Percentiles rank a stretch among this genome's conserved stretches.
These are phyloP conservation scores for Phylloporus arenicola DNA, from an alignment of 768 basidiomycete species.

Conservation along the genomic window DNA sequence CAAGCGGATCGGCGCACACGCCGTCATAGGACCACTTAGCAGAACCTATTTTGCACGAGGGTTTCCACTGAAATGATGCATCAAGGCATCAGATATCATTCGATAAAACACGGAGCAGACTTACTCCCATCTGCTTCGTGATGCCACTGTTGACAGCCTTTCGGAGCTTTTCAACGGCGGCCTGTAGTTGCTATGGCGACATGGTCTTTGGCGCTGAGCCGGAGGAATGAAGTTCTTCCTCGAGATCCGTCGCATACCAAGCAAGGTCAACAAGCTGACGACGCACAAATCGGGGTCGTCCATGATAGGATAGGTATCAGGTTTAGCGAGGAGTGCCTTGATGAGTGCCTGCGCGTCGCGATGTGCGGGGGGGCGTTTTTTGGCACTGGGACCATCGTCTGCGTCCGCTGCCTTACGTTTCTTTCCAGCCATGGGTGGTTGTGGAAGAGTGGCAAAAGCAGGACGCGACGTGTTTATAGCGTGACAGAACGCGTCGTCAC, in stretches of 20 bases:
- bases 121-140: conserved; percentile 44
- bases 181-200: conserved; percentile 35
- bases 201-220: conserved; percentile 26
- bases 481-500: conserved; percentile 27
- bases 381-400: conserved; percentile 11
- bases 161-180: conserved; percentile 40
- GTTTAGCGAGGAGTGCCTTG: conserved; percentile 35
- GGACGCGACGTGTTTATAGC: conserved; percentile 12
- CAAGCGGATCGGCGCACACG: conserved; percentile 41
- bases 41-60: conserved; percentile 41
- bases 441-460: not conserved
- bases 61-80: conserved; percentile 39
- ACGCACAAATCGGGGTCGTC: conserved; percentile 30
- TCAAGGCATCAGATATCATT: not conserved
- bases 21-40: conserved; percentile 52
- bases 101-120: not conserved
- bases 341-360: conserved; percentile 34
- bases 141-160: conserved; percentile 45
- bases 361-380: conserved; percentile 26
- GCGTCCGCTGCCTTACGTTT: conserved; percentile 37
- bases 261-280: conserved; percentile 30
- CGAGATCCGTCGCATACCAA: conserved; percentile 29
- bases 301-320: conserved; percentile 32
- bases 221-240: conserved; percentile 24
- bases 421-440: conserved; percentile 8